These are phyloP conservation scores for Xylaria scruposa DNA, from an alignment of 495 filamentous ascomycete genomes.

Conservation along the genomic window DNA sequence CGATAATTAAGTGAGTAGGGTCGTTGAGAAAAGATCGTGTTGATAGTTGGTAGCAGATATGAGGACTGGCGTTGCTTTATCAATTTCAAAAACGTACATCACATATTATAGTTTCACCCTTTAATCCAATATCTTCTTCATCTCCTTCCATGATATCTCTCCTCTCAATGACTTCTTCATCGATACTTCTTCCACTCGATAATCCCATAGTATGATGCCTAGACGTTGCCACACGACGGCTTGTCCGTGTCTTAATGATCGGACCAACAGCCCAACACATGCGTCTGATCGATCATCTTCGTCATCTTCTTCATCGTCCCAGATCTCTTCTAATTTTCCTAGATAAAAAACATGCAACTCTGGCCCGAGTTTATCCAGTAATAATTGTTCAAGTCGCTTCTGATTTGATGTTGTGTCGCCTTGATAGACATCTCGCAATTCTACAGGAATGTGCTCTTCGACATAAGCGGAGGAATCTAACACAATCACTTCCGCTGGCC, in stretches of 20 bases:
- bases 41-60: too few species aligned
- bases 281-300: not conserved
- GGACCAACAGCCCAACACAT: not conserved
- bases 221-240: not conserved
- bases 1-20: too few species aligned
- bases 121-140: not conserved
- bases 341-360: not conserved
- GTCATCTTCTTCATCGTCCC: not conserved
- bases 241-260: not conserved
- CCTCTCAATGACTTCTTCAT: not conserved
- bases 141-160: not conserved
- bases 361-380: not conserved
- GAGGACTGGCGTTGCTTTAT: too few species aligned
- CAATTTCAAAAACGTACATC: too few species aligned
- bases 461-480: not conserved
- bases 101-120: not conserved
- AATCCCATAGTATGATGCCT: not conserved
- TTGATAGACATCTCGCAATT: not conserved
- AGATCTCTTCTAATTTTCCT: not conserved
- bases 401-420: not conserved
- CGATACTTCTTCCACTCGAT: not conserved
- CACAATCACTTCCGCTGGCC: not conserved
- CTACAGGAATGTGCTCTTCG: not conserved
- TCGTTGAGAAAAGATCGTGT: too few species aligned
- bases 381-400: not conserved